Evolutionary conservation across 352 stramenopile genomes (phyloP), one percentile per base, ranked within the genome.

Genomic region (Thraustotheca clavata): DNA sequence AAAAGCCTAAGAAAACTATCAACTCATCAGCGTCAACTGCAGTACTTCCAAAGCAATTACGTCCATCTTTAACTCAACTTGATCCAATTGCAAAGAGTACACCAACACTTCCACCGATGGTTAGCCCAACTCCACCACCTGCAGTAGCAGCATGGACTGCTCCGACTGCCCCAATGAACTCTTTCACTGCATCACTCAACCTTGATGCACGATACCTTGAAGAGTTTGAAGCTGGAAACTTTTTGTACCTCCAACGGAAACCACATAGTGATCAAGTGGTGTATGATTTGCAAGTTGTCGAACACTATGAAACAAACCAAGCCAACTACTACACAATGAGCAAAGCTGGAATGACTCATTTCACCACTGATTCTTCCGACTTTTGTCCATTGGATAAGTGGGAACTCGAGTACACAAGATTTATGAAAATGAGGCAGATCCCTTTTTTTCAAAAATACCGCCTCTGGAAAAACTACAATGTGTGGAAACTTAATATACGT

Each of bases 391-490:
- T 98, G 16, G 77, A 94, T 32, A 90, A 92, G 57, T 98, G 91
- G 91, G 93, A 98, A 59, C 76, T 80, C 39, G 93, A 98, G 71
- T 97, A 96, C 70, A 63, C 71, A 26, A 70, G 95, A 1, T 98
- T 97, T 70, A 86, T 88, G 67, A 80, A 86, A 48, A 96, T 98
- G 75, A 72, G 92, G 41, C 62, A 88, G 26, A 90, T 96, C 59
- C 74, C 82, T 29, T 98, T 98, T 70, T 98, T 98, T 60, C 76
- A 90, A 48, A 83, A 88, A 61, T 98, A 97, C 77, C 88, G 88
- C 61, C 67, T 83, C 36, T 98, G 91, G 91, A 98, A 98, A 71
- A 96, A 87, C 62, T 98, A 94, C 66, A 94, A 86, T 27, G 87
- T 96, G 48, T 98, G 94, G 93, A 96, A 94, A 63, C 78, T 84